Base-by-base conservation (phyloP, 1,284 basidiomycete genomes). In the Cutaneotrichosporon sp. region DNA sequence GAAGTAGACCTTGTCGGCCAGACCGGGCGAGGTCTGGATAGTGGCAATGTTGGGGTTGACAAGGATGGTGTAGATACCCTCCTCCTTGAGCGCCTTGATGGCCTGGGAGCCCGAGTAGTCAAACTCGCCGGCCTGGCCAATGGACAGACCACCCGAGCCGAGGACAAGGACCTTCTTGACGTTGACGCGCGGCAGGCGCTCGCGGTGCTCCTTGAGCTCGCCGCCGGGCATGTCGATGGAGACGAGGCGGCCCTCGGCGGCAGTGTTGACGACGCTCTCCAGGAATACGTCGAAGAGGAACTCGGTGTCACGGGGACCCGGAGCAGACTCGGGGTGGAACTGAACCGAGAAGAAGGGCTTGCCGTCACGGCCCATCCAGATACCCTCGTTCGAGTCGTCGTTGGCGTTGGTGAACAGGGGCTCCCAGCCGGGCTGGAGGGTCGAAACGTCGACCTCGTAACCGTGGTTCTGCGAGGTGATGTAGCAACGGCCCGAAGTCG, bases 1-100 rank as follows among this genome's bases (percentile, higher is more conserved):
- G 81, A 97, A 98, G 80, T 97, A 98, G 51, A 98, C 94, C 77
- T 97, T 97, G 79, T 98, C 94, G 34, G 94, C 94, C 46, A 98
- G 83, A 65, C 94, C 94, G 67, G 91, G 89, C 50, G 90, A 94
- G 1, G 94, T 98, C 51, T 96, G 94, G 65, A 98, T 98, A 37
- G 96, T 98, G n/a, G 94, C 94, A 67, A 98, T 98, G 77, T 98
- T 98, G 42, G 94, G 92, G 76, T 98, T 98, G 70, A 98, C 85
- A 70, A 98, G 85, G 73, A 97, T 90, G 46, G 94, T 98, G 78
- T 96, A 97, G 70, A 98, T 97, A 26, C 94, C 94, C 74, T 97
- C 94, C 74, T 93, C 90, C 77, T 97, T 97, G 62, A 98, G 82
- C 9, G 94, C 96, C 78, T 98, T 98, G 82, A 98, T 96, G 13